Percentiles rank a stretch among this genome's conserved stretches.
phyloP scores from a whole-genome alignment of 164 flowering plant species.

The Vitis rupestris region DNA sequence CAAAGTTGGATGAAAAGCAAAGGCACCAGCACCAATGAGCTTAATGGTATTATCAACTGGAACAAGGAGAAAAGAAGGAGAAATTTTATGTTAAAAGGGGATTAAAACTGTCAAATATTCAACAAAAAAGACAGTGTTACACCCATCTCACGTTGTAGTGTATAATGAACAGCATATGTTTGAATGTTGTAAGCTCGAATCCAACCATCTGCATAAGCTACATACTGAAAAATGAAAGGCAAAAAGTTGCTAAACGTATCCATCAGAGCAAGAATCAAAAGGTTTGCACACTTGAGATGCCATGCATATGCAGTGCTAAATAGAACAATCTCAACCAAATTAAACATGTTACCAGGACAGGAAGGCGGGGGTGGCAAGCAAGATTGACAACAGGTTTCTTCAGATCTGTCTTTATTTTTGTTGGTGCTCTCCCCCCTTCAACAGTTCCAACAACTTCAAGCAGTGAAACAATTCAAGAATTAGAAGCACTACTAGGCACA shows the following conservation, averaged over 20 bases:
- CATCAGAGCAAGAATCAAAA: background rate
- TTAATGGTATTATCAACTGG: constrained; percentile 92
- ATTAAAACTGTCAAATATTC: background rate
- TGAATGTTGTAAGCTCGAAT: constrained; percentile 96
- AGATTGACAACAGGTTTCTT: constrained; percentile 96
- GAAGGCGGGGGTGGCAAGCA: constrained; percentile 98
- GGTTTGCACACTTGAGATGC: background rate
- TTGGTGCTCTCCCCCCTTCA: constrained; percentile 95
- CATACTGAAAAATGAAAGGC: constrained; percentile 59
- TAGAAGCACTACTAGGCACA: constrained; percentile 12
- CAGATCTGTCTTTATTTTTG: constrained; percentile 95
- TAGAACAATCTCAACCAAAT: background rate
- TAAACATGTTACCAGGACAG: constrained; percentile 66
- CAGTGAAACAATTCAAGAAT: constrained; percentile 21
- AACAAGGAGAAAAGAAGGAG: constrained; percentile 15
- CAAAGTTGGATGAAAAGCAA: constrained; percentile 93
- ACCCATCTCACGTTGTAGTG: constrained; percentile 81
- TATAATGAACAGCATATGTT: constrained; percentile 91
- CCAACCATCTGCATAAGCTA: constrained; percentile 95
- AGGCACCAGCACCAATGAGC: constrained; percentile 93
- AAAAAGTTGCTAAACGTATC: background rate
- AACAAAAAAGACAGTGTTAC: background rate
- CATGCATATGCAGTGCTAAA: background rate
- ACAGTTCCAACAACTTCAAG: constrained; percentile 92
- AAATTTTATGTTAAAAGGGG: background rate